These are phyloP conservation scores for Lentinula novae-zelandiae DNA, from an alignment of 1,284 basidiomycete genomes.

Conservation along the genomic window DNA sequence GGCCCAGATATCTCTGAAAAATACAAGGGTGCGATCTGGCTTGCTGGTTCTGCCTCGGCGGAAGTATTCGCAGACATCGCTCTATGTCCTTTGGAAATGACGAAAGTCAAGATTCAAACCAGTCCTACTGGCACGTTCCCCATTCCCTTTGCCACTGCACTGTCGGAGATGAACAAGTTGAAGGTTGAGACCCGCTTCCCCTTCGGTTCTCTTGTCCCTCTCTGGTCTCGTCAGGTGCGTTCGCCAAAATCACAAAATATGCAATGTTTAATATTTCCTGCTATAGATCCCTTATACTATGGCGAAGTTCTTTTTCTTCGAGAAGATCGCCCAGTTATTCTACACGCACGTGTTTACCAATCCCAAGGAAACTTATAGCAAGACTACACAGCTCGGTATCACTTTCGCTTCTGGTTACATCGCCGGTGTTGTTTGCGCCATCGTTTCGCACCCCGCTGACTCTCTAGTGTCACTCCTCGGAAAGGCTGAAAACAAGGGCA, in stretches of 20 bases:
- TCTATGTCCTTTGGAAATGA: slow-evolving; percentile 80
- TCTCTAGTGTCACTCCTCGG: slow-evolving; percentile 77
- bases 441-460: slow-evolving; percentile 82
- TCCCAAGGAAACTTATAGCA: slow-evolving; percentile 69
- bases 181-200: slow-evolving; percentile 72
- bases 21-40: slow-evolving; percentile 94
- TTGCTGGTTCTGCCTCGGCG: slow-evolving; percentile 89
- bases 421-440: slow-evolving; percentile 77
- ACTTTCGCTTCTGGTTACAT: slow-evolving; percentile 82
- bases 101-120: slow-evolving; percentile 84
- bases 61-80: slow-evolving; percentile 95
- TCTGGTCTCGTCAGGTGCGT: slow-evolving; percentile 78
- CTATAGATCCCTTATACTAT: slow-evolving; percentile 79
- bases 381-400: slow-evolving; percentile 73
- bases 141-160: slow-evolving; percentile 63
- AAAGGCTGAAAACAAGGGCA: slow-evolving; percentile 75
- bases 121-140: slow-evolving; percentile 72
- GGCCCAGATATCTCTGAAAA: slow-evolving; percentile 81
- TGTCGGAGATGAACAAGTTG: slow-evolving; percentile 60
- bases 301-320: slow-evolving; percentile 87
- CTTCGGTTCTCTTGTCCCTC: slow-evolving; percentile 76
- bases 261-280: background rate
- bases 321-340: slow-evolving; percentile 74
- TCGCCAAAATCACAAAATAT: background rate
- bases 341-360: slow-evolving; percentile 72